phyloP scores from a whole-genome alignment of 176 grass and related monocot genomes.

The Paspalum notatum region DNA sequence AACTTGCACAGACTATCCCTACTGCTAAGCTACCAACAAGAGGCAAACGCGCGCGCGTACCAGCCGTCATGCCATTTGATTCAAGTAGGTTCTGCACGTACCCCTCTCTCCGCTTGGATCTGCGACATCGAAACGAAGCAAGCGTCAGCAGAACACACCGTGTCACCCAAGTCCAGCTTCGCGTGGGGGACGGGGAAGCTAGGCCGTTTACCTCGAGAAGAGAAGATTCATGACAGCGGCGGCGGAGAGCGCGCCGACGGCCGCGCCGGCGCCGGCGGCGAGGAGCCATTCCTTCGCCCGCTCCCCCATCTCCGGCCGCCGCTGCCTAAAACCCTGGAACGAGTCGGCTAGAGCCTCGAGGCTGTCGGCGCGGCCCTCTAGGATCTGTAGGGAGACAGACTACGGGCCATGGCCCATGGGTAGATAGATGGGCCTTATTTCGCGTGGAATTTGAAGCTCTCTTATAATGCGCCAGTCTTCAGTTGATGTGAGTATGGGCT shows the following conservation, averaged over 20 bases:
- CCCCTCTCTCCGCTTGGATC: conserved; percentile 46
- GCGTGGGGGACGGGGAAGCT: not conserved
- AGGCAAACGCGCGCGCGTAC: not conserved
- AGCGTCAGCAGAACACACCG: not conserved
- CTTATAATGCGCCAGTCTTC: too few relatives aligned
- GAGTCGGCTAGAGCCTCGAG: too few relatives aligned
- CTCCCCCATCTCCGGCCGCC: conserved; percentile 45
- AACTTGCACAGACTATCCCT: not conserved
- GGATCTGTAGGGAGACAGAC: too few relatives aligned
- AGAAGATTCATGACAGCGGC: conserved; percentile 45
- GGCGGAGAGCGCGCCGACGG: conserved; percentile 60
- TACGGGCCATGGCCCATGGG: not conserved
- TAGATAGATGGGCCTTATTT: too few relatives aligned
- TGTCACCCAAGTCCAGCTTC: not conserved
- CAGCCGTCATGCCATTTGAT: conserved; percentile 11
- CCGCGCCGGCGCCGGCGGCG: conserved; percentile 50
- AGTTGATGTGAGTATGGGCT: too few relatives aligned
- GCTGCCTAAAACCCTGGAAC: conserved; percentile 28
- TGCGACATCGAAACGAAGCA: conserved; percentile 2
- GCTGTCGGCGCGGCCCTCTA: conserved; percentile 25
- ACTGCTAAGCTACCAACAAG: not conserved
- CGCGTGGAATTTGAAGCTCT: too few relatives aligned
- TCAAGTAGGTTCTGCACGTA: conserved; percentile 39
- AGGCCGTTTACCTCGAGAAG: conserved; percentile 55
- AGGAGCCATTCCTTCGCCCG: conserved; percentile 67